phyloP scores from a whole-genome alignment of 2,329 filamentous ascomycete genomes.

The Pseudocercospora macadamiae region DNA sequence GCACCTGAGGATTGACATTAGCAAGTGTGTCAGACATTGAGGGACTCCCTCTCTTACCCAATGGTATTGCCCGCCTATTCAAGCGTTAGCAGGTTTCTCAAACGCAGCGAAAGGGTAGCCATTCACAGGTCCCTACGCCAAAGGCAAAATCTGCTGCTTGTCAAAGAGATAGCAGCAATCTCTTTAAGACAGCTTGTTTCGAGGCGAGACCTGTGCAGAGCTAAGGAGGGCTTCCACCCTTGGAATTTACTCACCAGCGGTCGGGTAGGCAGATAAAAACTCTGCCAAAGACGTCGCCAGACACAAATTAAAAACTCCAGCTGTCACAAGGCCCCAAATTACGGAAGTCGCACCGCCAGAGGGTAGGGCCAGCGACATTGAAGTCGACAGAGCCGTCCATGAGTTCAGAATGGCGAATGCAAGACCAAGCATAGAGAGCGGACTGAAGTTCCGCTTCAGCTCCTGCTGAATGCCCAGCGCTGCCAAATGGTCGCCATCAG shows the following conservation, averaged over 20 bases:
- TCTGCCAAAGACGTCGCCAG: constrained; percentile 71
- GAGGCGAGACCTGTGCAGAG: too few species aligned
- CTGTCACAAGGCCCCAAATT: constrained; percentile 67
- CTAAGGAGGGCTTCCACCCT: too few species aligned
- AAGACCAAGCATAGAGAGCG: constrained; percentile 63
- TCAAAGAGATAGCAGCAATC: too few species aligned
- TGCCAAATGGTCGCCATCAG: constrained; percentile 56
- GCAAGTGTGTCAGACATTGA: too few species aligned
- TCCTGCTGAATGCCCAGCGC: constrained; percentile 62
- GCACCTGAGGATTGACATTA: too few species aligned
- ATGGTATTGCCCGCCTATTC: constrained; percentile 59
- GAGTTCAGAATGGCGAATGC: constrained; percentile 67
- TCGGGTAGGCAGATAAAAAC: constrained; percentile 60
- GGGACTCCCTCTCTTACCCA: constrained; percentile 63
- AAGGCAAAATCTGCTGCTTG: too few species aligned
- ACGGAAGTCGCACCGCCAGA: constrained; percentile 72
- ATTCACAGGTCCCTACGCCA: too few species aligned
- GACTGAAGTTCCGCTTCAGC: constrained; percentile 60
- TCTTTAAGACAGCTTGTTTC: too few species aligned
- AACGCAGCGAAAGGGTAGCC: background rate
- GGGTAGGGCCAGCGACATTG: constrained; percentile 64
- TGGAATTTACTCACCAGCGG: constrained; percentile 43
- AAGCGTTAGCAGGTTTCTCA: background rate
- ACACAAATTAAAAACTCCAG: constrained; percentile 68
- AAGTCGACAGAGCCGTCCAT: constrained; percentile 64